phyloP scores from a whole-genome alignment of 768 basidiomycete genomes.

The Xerocomus brunneocitrinus region DNA sequence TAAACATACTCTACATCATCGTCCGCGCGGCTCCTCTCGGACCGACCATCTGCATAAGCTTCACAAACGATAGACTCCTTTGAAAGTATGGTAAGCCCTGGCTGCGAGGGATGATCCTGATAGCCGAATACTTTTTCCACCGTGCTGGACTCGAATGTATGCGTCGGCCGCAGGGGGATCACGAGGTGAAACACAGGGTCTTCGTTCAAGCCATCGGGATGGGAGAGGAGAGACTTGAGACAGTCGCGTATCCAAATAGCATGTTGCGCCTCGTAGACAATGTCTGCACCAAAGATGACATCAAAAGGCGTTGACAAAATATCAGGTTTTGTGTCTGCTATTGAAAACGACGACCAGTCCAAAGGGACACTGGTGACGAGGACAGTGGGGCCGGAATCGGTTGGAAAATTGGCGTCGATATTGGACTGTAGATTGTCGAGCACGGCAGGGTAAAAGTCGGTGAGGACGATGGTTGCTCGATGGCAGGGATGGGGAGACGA shows the following conservation, averaged over 20 bases:
- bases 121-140: conserved; percentile 52
- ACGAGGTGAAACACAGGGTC: conserved; percentile 58
- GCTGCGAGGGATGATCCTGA: not conserved
- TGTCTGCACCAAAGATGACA: conserved; percentile 49
- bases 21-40: conserved; percentile 28
- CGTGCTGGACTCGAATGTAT: conserved; percentile 51
- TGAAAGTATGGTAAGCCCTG: conserved; percentile 45
- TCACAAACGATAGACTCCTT: conserved; percentile 57
- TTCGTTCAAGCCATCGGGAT: conserved; percentile 8
- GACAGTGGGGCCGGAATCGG: not conserved
- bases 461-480: conserved; percentile 33
- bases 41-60: conserved; percentile 23
- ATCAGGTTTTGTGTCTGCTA: conserved; percentile 9
- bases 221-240: conserved; percentile 36
- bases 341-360: conserved; percentile 37
- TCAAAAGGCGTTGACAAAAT: conserved; percentile 40
- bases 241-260: conserved; percentile 44
- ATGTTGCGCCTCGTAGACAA: conserved; percentile 50
- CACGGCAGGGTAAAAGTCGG: conserved; percentile 48
- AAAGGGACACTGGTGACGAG: conserved; percentile 28
- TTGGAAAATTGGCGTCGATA: conserved; percentile 34
- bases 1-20: conserved; percentile 66
- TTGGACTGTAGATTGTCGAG: conserved; percentile 46
- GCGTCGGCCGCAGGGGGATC: conserved; percentile 69
- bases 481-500: not conserved